Percentiles rank a stretch among this genome's conserved stretches.
These are phyloP conservation scores for Pleurotus ostreatus DNA, from an alignment of 768 basidiomycete genomes.

Conservation along the genomic window DNA sequence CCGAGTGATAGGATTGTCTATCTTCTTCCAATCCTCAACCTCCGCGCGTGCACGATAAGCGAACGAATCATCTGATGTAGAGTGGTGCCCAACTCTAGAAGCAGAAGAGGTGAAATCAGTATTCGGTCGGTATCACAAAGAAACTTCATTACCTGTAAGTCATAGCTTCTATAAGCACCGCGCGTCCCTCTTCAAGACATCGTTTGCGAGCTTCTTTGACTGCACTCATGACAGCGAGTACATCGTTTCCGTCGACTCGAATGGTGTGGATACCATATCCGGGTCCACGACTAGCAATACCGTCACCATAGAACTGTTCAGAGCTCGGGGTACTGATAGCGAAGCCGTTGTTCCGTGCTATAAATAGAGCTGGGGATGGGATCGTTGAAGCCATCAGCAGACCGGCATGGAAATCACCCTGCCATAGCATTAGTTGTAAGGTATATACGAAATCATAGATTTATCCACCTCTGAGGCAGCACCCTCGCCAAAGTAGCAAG, in stretches of 20 bases:
- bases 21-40: conserved; percentile 87
- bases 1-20: conserved; percentile 84
- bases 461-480: conserved; percentile 85
- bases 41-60: conserved; percentile 88
- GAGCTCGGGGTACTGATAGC: conserved; percentile 90
- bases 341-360: conserved; percentile 85
- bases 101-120: conserved; percentile 2
- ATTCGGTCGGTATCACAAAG: too few species aligned
- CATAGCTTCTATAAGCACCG: conserved; percentile 88
- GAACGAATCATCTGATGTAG: conserved; percentile 93
- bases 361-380: conserved; percentile 68
- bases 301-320: conserved; percentile 91
- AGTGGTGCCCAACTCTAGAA: conserved; percentile 84
- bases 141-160: conserved; percentile 51
- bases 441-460: conserved; percentile 11
- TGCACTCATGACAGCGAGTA: conserved; percentile 76
- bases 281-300: conserved; percentile 87
- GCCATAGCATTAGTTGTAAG: conserved; percentile 16
- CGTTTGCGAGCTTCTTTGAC: conserved; percentile 67
- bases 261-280: conserved; percentile 91
- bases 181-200: conserved; percentile 75
- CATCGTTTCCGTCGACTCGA: conserved; percentile 91
- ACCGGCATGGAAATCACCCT: conserved; percentile 86
- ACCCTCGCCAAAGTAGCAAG: conserved; percentile 91
- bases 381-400: conserved; percentile 76